Percentiles rank a stretch among this genome's conserved stretches.
Evolutionary conservation across 352 stramenopile species (phyloP).

Genomic region (Hyaloperonospora arabidopsidis): DNA sequence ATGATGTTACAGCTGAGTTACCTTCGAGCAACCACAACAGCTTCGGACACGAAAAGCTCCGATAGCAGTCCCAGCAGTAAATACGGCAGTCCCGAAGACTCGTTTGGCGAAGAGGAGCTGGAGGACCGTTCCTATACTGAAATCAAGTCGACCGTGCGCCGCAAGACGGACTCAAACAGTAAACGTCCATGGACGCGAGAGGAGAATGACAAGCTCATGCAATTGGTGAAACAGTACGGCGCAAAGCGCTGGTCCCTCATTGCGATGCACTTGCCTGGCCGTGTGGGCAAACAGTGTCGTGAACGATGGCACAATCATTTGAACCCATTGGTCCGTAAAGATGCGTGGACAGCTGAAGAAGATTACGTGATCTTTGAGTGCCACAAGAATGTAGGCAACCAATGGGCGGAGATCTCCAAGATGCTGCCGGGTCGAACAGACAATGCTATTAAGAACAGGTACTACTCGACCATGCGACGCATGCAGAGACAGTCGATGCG

Average conservation of each 20-base stretch:
- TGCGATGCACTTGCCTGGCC: constrained; percentile 79
- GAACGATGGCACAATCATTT: constrained; percentile 87
- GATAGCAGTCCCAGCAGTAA: constrained; percentile 22
- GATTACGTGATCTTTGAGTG: constrained; percentile 88
- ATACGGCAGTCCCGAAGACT: constrained; percentile 40
- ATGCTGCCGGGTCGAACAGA: constrained; percentile 86
- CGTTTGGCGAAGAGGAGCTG: constrained; percentile 56
- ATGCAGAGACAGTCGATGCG: constrained; percentile 84
- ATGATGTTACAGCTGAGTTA: constrained; percentile 26
- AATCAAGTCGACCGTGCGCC: constrained; percentile 18
- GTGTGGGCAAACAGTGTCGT: constrained; percentile 85
- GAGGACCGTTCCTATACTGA: constrained; percentile 37
- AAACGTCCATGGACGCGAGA: constrained; percentile 82
- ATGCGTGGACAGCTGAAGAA: constrained; percentile 85
- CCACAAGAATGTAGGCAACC: constrained; percentile 88
- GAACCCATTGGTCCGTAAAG: constrained; percentile 82
- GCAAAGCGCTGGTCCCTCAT: constrained; percentile 87
- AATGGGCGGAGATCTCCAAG: constrained; percentile 89
- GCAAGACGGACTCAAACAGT: constrained; percentile 76
- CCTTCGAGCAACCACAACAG: constrained; percentile 18
- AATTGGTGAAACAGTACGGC: constrained; percentile 85
- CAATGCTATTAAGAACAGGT: constrained; percentile 89
- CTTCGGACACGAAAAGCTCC: constrained; percentile 18
- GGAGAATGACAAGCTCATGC: constrained; percentile 85
- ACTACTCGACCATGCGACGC: constrained; percentile 88